Base-by-base conservation (phyloP, 768 basidiomycete genomes). In the Amanita exitialis region DNA sequence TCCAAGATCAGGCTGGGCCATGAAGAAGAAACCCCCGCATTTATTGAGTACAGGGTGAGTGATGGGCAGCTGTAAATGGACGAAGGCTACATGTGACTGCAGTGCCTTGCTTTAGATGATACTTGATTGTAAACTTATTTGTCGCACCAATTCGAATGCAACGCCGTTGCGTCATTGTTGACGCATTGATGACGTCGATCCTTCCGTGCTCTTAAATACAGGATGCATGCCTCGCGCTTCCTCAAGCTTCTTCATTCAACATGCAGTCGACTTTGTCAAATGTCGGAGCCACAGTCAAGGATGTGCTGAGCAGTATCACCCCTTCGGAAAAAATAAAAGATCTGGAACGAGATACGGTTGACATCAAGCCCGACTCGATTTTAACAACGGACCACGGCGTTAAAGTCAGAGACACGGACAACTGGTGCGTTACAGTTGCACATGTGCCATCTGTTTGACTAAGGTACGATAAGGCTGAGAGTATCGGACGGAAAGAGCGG, bases 41-140 rank as follows among this genome's bases (percentile, higher is more conserved):
- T 92, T 58, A 82, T 95, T 46, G 92, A 95, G 59, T 94, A 93
- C 62, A 76, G 86, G 66, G 93, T 94, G 58, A 62, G 86, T 72
- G 35, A 21, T 9, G 2, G 20, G 20, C 21, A 12, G 12, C 30
- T 18, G 39, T 12, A 20, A 27, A 41, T 5, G 9, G 15, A 28
- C 3, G 2, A 20, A 16, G 13, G 3, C 3, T 44, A 51, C 16
- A 23, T 21, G 37, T 30, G 21, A 37, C 30, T 21, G 39, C n/a
- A 51, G 50, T 51, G 50, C 35, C 50, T 51, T 15, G 42, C 50
- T 25, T 25, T 51, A 34, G 50, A 51, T 16, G 50, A 51, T 1
- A 8, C 21, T 28, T 44, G 25, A 35, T 5, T 44, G n/a, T 27
- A 49, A 13, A 25, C 4, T 4, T 35, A 36, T 43, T 47, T 39